A percentile compares a stretch with the other conserved stretches of the same genome.
Evolutionary conservation across 768 basidiomycete species (phyloP).

Genomic region (Saitozyma podzolica): DNA sequence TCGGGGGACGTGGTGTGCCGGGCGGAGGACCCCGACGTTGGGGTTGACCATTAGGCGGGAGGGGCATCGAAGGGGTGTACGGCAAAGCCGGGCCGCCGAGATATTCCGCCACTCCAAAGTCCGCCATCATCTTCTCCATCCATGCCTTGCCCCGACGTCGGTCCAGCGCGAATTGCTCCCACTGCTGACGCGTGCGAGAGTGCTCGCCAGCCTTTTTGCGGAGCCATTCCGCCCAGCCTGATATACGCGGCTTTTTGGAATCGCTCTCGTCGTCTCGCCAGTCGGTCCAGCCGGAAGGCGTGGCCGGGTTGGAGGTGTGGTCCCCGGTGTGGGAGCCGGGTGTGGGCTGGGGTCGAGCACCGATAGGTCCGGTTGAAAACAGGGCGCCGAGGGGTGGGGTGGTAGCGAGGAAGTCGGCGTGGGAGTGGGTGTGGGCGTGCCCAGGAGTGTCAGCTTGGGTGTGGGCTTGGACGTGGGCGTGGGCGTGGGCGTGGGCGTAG

Average conservation of each 20-base stretch:
- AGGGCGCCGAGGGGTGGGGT: background rate
- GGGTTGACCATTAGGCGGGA: slow-evolving; percentile 4
- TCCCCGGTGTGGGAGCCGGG: background rate
- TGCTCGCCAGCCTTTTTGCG: slow-evolving; percentile 22
- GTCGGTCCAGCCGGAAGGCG: background rate
- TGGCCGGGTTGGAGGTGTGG: background rate
- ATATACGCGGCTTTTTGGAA: slow-evolving; percentile 10
- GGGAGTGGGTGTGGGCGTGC: too few relatives aligned
- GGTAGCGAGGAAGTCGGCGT: too few relatives aligned
- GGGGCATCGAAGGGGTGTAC: slow-evolving; percentile 3
- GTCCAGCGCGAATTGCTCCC: slow-evolving; percentile 26
- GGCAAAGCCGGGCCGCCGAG: slow-evolving; percentile 8
- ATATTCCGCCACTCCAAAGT: slow-evolving; percentile 20
- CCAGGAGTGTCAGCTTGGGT: too few relatives aligned
- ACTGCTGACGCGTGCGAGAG: slow-evolving; percentile 20
- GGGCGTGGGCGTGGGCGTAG: too few relatives aligned
- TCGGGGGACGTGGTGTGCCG: slow-evolving; percentile 1
- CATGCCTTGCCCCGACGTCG: slow-evolving; percentile 22
- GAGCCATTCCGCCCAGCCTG: slow-evolving; percentile 32
- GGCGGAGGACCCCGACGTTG: slow-evolving; percentile 12
- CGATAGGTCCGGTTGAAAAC: background rate
- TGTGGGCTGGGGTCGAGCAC: background rate
- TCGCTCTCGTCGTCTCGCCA: slow-evolving; percentile 9
- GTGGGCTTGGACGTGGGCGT: too few relatives aligned
- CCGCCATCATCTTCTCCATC: slow-evolving; percentile 28